Conservation (phyloP, 2,329 filamentous ascomycete genomes). For the Talaromyces sp. region DNA sequence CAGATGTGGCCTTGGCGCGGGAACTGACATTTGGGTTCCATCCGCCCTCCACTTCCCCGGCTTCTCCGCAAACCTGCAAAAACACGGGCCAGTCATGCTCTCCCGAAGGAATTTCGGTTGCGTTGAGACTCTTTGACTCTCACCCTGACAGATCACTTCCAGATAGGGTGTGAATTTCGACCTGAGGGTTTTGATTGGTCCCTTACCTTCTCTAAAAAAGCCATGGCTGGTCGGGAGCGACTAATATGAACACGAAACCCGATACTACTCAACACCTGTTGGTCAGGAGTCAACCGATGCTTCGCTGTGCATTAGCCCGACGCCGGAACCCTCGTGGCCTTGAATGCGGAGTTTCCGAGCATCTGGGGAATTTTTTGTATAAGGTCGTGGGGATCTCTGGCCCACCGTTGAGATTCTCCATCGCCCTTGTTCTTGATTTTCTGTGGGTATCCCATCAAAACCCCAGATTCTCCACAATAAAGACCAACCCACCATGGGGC, state of each 20-base stretch:
- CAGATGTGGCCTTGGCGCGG: too few relatives aligned
- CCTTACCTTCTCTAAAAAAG: background rate
- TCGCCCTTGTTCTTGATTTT: background rate
- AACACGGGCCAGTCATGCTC: background rate
- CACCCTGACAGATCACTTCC: background rate
- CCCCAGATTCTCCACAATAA: background rate
- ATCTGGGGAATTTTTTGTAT: constrained; percentile 6
- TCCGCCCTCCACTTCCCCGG: constrained; percentile 2
- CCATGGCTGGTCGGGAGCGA: background rate
- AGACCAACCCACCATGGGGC: constrained; percentile 3
- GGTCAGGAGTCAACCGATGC: background rate
- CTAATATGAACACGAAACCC: background rate
- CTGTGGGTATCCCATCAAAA: background rate
- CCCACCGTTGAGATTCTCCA: constrained; percentile 1
- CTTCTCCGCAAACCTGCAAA: constrained; percentile 1
- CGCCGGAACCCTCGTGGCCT: background rate
- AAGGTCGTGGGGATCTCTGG: constrained; percentile 4
- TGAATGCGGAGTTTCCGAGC: background rate
- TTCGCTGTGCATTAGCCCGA: constrained; percentile 7
- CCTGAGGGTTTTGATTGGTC: background rate
- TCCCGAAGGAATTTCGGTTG: background rate
- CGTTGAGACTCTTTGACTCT: background rate
- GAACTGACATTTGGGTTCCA: background rate
- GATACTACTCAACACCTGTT: background rate
- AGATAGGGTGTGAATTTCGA: background rate